Percentiles rank a stretch among this genome's conserved stretches.
These are phyloP conservation scores for Colletotrichum tropicicola DNA, from an alignment of 2,329 filamentous ascomycete genomes.

Conservation along the genomic window DNA sequence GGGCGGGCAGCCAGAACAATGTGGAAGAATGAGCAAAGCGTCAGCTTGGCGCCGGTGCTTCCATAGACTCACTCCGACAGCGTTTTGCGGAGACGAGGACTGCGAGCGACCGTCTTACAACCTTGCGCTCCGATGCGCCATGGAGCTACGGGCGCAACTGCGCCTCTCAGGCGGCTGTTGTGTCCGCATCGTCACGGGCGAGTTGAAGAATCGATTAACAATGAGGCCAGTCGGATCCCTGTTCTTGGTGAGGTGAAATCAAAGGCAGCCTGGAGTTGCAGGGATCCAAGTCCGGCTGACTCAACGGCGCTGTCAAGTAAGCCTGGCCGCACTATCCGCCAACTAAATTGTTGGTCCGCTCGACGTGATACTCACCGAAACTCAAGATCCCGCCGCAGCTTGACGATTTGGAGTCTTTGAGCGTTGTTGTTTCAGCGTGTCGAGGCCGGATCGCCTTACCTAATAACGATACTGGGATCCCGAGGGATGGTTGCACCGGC, in stretches of 20 bases:
- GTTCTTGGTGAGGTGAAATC: background rate
- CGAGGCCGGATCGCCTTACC: background rate
- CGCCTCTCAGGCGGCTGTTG: background rate
- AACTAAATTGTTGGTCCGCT: background rate
- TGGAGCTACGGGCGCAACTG: background rate
- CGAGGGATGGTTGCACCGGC: background rate
- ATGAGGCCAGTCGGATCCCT: background rate
- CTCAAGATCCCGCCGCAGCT: background rate
- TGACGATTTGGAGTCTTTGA: background rate
- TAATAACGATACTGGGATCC: too few species aligned
- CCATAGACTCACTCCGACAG: too few species aligned
- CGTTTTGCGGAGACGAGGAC: too few species aligned
- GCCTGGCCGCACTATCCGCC: background rate
- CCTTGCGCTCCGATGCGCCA: too few species aligned
- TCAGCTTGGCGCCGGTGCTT: background rate
- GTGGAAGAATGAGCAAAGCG: background rate
- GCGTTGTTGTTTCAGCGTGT: too few species aligned
- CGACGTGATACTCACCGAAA: background rate
- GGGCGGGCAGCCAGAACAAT: background rate
- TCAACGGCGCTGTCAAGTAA: background rate
- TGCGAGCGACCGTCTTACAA: background rate
- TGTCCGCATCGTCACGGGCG: background rate
- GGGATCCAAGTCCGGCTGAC: background rate
- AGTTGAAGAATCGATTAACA: background rate
- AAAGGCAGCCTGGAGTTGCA: background rate